Percentiles rank a stretch among this genome's conserved stretches.
These are phyloP conservation scores for Populus euphratica DNA, from an alignment of 345 rosid species.

Conservation along the genomic window DNA sequence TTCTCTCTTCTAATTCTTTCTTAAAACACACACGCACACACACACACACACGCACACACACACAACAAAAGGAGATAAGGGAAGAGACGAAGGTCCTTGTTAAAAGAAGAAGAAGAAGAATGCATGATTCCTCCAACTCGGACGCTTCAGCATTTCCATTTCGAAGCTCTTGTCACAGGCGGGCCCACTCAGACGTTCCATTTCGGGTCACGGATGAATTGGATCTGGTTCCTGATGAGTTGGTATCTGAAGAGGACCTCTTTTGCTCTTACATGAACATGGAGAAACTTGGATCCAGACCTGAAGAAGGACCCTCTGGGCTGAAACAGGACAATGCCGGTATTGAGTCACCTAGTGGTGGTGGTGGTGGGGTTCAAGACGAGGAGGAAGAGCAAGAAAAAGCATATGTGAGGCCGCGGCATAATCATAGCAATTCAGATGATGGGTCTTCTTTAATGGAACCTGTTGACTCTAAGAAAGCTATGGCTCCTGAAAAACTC, in stretches of 20 bases:
- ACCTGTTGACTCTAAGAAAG: slow-evolving; percentile 84
- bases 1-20: not conserved
- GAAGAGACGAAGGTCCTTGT: not conserved
- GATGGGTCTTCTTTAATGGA: slow-evolving; percentile 56
- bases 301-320: slow-evolving; percentile 14
- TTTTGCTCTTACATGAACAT: slow-evolving; percentile 26
- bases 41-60: no score
- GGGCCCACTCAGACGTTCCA: slow-evolving; percentile 26
- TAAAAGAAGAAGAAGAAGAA: not conserved
- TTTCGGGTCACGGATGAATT: slow-evolving; percentile 23
- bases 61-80: no score
- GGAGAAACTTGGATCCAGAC: slow-evolving; percentile 48
- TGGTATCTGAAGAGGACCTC: slow-evolving; percentile 27
- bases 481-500: slow-evolving; percentile 90
- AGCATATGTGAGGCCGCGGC: slow-evolving; percentile 43
- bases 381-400: not conserved
- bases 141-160: slow-evolving; percentile 10
- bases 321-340: slow-evolving; percentile 35
- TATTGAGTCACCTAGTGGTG: not conserved
- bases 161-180: slow-evolving; percentile 28
- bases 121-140: not conserved
- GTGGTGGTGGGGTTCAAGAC: not conserved
- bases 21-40: no score
- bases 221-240: slow-evolving; percentile 22
- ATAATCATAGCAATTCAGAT: slow-evolving; percentile 76